These are phyloP conservation scores for Chrysanthemum seticuspe DNA, from an alignment of 129 eudicot genomes.

Conservation along the genomic window DNA sequence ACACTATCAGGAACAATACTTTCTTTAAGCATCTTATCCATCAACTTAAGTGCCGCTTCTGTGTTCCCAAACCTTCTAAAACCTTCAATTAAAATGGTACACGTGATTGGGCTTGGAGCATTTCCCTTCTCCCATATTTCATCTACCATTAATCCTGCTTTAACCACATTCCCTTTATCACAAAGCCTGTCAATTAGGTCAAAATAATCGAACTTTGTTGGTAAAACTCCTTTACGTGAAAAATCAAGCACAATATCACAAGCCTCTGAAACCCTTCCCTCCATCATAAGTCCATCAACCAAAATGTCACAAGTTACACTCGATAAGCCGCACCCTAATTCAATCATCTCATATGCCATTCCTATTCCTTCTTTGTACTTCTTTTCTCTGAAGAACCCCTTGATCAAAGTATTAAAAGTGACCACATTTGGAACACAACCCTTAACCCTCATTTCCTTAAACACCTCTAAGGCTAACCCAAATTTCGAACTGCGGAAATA, in stretches of 20 bases:
- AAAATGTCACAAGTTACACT: slow-evolving; percentile 77
- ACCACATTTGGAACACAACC: slow-evolving; percentile 84
- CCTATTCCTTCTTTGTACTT: slow-evolving; percentile 71
- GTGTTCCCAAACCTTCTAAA: slow-evolving; percentile 38
- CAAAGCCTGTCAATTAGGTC: slow-evolving; percentile 59
- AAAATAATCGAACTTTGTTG: slow-evolving; percentile 55
- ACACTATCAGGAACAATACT: slow-evolving; percentile 71
- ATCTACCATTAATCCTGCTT: slow-evolving; percentile 53
- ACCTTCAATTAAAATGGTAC: slow-evolving; percentile 74
- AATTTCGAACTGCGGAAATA: slow-evolving; percentile 57
- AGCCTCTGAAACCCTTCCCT: slow-evolving; percentile 44
- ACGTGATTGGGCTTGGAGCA: slow-evolving; percentile 64
- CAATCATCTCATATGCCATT: slow-evolving; percentile 87
- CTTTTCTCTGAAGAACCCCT: slow-evolving; percentile 71
- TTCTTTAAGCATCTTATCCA: slow-evolving; percentile 68
- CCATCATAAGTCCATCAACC: slow-evolving; percentile 61
- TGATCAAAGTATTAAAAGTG: slow-evolving; percentile 81
- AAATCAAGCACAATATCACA: slow-evolving; percentile 65
- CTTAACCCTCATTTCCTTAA: slow-evolving; percentile 76
- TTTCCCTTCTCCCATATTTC: slow-evolving; percentile 72
- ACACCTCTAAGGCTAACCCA: slow-evolving; percentile 61
- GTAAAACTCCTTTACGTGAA: slow-evolving; percentile 63
- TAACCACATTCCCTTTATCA: slow-evolving; percentile 37
- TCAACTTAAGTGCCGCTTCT: slow-evolving; percentile 40
- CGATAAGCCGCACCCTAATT: slow-evolving; percentile 70